phyloP scores from a whole-genome alignment of 345 rosid species.

The Melaleuca alternifolia region DNA sequence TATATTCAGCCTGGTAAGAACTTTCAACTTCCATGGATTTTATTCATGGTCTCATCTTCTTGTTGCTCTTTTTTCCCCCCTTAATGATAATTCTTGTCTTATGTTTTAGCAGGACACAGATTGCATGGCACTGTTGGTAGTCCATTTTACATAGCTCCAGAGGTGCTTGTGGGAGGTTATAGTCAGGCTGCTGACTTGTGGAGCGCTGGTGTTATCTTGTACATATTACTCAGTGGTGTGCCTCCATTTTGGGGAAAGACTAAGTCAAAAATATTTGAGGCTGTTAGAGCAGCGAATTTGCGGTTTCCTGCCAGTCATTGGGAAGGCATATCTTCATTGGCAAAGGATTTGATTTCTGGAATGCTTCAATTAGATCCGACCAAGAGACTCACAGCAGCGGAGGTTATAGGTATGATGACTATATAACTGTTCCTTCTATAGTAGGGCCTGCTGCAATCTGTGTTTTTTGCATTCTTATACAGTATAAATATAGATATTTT shows the following conservation, averaged over 20 bases:
- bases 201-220: slow-evolving; percentile 69
- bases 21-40: slow-evolving; percentile 32
- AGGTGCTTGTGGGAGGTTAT: slow-evolving; percentile 52
- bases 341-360: slow-evolving; percentile 50
- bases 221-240: slow-evolving; percentile 52
- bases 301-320: slow-evolving; percentile 58
- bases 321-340: slow-evolving; percentile 51
- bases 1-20: slow-evolving; percentile 41
- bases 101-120: slow-evolving; percentile 30
- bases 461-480: not conserved
- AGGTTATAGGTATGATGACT: slow-evolving; percentile 44
- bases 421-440: not conserved
- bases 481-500: not conserved
- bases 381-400: slow-evolving; percentile 51
- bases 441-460: not conserved
- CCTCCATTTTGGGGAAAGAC: slow-evolving; percentile 80
- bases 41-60: slow-evolving; percentile 53
- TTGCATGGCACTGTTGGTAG: slow-evolving; percentile 58
- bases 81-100: not conserved
- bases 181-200: slow-evolving; percentile 63
- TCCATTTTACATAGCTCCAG: slow-evolving; percentile 71
- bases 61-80: slow-evolving; percentile 33
- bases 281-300: slow-evolving; percentile 73
- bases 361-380: slow-evolving; percentile 76
- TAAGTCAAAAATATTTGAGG: slow-evolving; percentile 70